These are phyloP conservation scores for Sphaerosporella brunnea DNA, from an alignment of 495 filamentous ascomycete species.

Conservation along the genomic window DNA sequence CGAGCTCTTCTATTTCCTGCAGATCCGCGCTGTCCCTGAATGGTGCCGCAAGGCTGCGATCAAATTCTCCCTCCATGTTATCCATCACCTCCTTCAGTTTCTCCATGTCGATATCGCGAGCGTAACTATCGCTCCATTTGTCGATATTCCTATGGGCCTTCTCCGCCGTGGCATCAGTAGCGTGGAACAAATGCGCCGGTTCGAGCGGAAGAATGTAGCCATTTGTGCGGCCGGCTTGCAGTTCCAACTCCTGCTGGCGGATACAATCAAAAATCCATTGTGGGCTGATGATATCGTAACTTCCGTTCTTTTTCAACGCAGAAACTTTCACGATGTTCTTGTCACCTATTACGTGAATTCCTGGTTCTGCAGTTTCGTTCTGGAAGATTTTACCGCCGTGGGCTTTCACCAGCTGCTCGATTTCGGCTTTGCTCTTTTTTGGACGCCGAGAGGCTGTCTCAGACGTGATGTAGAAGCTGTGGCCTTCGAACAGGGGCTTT, in stretches of 20 bases:
- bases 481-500: constrained; percentile 49
- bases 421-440: constrained; percentile 57
- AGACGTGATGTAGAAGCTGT: constrained; percentile 62
- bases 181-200: constrained; percentile 17
- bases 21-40: constrained; percentile 15
- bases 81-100: constrained; percentile 45
- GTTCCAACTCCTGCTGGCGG: constrained; percentile 27
- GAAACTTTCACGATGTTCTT: constrained; percentile 73
- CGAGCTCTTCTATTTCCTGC: constrained; percentile 11
- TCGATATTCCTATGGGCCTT: constrained; percentile 43
- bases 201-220: constrained; percentile 19
- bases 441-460: constrained; percentile 30
- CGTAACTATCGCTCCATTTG: constrained; percentile 66
- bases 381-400: constrained; percentile 77
- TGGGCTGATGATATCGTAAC: constrained; percentile 54
- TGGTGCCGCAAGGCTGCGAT: background rate
- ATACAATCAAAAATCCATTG: constrained; percentile 69
- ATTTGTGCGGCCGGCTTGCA: constrained; percentile 23
- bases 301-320: constrained; percentile 52
- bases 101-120: constrained; percentile 45
- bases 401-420: constrained; percentile 75
- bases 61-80: constrained; percentile 27
- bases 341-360: constrained; percentile 60
- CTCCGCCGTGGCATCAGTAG: constrained; percentile 30
- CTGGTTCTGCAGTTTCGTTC: constrained; percentile 40